A percentile compares a stretch with the other conserved stretches of the same genome.
Conservation (phyloP, 2,329 filamentous ascomycete genomes). For the Bipolaris oryzae region DNA sequence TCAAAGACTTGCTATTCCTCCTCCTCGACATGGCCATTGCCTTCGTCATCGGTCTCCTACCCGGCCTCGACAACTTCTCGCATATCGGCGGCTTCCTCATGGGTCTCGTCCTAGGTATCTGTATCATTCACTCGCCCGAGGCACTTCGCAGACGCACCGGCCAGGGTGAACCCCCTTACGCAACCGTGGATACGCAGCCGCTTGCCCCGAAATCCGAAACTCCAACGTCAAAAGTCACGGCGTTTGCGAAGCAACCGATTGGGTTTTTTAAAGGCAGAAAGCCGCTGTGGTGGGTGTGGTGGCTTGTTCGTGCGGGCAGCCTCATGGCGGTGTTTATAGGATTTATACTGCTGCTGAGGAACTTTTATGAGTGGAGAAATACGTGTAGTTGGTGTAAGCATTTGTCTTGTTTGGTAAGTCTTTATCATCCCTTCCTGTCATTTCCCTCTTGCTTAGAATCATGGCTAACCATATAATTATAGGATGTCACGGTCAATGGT, state of each 20-base stretch:
- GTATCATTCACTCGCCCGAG: slow-evolving; percentile 86
- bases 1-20: slow-evolving; percentile 87
- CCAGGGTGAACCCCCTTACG: slow-evolving; percentile 70
- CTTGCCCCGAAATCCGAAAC: slow-evolving; percentile 23
- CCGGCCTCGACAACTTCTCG: slow-evolving; percentile 94
- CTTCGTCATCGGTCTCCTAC: slow-evolving; percentile 88
- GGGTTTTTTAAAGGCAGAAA: slow-evolving; percentile 93
- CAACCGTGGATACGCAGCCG: slow-evolving; percentile 59
- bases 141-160: slow-evolving; percentile 76
- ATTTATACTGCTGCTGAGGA: slow-evolving; percentile 85
- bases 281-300: slow-evolving; percentile 97
- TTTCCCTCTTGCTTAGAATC: too few species aligned
- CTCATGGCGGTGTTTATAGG: slow-evolving; percentile 81
- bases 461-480: background rate
- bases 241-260: slow-evolving; percentile 57
- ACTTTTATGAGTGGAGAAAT: slow-evolving; percentile 82
- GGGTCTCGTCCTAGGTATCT: slow-evolving; percentile 85
- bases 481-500: slow-evolving; percentile 33
- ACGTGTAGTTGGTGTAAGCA: slow-evolving; percentile 94
- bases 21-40: slow-evolving; percentile 84
- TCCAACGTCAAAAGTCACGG: slow-evolving; percentile 36
- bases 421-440: too few species aligned
- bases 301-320: slow-evolving; percentile 79
- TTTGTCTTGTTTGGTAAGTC: slow-evolving; percentile 85
- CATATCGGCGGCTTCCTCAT: slow-evolving; percentile 96